Conservation (phyloP, 139 green algal species). For the Tetraselmis striata region DNA sequence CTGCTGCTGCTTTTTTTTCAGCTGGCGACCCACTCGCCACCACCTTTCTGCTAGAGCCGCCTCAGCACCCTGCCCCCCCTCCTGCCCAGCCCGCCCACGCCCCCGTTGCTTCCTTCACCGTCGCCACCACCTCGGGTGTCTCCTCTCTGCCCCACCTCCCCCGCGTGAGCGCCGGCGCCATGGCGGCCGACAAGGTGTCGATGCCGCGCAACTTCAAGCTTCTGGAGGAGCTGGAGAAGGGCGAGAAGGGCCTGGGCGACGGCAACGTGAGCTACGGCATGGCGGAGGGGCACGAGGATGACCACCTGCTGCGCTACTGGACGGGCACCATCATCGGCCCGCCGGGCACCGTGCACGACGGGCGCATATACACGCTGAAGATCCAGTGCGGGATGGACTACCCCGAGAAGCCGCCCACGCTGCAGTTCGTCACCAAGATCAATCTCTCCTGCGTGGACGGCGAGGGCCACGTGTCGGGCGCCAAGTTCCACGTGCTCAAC, state of each 20-base stretch:
- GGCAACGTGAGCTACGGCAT: constrained; percentile 94
- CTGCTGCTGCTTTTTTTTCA: no score
- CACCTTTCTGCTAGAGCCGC: no score
- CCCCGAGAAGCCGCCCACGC: constrained; percentile 55
- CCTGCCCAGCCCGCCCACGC: no score
- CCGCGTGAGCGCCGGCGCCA: neutral
- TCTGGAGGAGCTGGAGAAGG: constrained; percentile 91
- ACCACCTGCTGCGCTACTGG: constrained; percentile 89
- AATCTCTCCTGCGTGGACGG: constrained; percentile 60
- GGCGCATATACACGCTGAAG: constrained; percentile 87
- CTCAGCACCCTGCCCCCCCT: no score
- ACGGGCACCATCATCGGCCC: constrained; percentile 96
- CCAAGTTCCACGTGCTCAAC: constrained; percentile 66
- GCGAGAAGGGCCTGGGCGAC: constrained; percentile 86
- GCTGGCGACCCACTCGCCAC: no score
- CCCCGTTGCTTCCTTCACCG: no score
- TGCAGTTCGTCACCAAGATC: constrained; percentile 60
- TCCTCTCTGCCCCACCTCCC: no score
- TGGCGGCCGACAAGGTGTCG: constrained; percentile 18
- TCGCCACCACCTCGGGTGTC: no score
- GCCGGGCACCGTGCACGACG: constrained; percentile 61
- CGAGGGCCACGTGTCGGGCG: constrained; percentile 47
- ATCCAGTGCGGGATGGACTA: constrained; percentile 80
- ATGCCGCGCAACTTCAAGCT: constrained; percentile 94
- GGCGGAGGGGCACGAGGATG: constrained; percentile 74